Evolutionary conservation across 805 yeast species (phyloP).

Genomic region (Scheffersomyces lignosus): DNA sequence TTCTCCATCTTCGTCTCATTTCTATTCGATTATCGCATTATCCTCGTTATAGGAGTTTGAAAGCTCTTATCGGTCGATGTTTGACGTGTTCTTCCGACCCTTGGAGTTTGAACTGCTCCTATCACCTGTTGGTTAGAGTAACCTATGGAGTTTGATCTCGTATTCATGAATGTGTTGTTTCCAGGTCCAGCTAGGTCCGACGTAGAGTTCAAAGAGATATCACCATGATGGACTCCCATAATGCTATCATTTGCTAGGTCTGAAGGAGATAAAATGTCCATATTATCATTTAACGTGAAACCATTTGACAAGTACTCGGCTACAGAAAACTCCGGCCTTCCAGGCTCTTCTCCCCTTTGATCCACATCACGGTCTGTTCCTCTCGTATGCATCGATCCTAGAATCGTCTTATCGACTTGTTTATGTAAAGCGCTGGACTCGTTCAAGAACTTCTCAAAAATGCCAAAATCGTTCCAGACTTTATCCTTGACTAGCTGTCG

Average conservation of each 20-base stretch:
- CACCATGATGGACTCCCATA: conserved; percentile 30
- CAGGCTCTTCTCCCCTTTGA: conserved; percentile 10
- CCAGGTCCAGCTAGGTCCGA: conserved; percentile 25
- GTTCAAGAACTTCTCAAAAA: conserved; percentile 27
- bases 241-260: conserved; percentile 25
- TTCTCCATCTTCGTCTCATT: too few relatives aligned
- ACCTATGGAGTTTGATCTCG: conserved; percentile 16
- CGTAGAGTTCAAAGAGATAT: conserved; percentile 32
- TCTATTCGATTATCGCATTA: conserved; percentile 26
- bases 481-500: conserved; percentile 27
- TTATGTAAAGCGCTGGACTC: conserved; percentile 15
- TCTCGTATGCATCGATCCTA: conserved; percentile 25
- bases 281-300: conserved; percentile 13
- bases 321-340: conserved; percentile 14
- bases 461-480: conserved; percentile 36
- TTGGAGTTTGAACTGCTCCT: conserved; percentile 36
- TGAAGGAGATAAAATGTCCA: conserved; percentile 13
- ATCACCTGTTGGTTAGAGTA: conserved; percentile 6
- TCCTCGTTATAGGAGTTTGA: conserved; percentile 44
- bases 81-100: conserved; percentile 38
- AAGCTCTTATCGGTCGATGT: conserved; percentile 37
- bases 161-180: conserved; percentile 25
- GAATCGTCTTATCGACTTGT: conserved; percentile 30
- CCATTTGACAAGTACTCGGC: conserved; percentile 38
- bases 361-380: conserved; percentile 5